Evolutionary conservation across 768 basidiomycete species (phyloP).

Genomic region (Suillus sp.): DNA sequence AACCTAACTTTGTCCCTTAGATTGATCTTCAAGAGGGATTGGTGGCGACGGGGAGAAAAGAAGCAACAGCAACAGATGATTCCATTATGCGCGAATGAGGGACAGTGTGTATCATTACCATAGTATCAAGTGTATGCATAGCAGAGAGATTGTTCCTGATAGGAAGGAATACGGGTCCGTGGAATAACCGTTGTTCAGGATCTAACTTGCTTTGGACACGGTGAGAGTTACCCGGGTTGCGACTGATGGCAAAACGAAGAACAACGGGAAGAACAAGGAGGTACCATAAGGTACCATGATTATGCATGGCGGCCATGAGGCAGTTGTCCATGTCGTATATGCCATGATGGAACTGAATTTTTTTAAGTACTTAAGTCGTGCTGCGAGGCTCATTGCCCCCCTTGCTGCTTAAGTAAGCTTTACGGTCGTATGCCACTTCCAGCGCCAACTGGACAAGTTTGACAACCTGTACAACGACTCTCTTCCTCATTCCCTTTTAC

Average conservation of each 20-base stretch:
- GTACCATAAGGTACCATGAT: neutral
- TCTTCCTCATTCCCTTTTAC: neutral
- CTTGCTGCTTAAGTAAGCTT: neutral
- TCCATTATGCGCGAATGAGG: slow-evolving; percentile 27
- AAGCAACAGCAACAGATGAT: slow-evolving; percentile 1
- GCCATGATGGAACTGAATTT: neutral
- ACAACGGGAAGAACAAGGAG: slow-evolving; percentile 7
- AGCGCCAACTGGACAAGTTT: slow-evolving; percentile 3
- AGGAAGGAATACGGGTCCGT: neutral
- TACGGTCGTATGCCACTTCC: neutral
- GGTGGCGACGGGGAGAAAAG: slow-evolving; percentile 20
- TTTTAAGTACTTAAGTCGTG: neutral
- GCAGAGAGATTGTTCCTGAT: neutral
- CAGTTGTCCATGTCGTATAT: neutral
- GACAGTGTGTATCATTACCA: slow-evolving; percentile 4
- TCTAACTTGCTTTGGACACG: neutral
- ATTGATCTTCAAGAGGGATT: slow-evolving; percentile 33
- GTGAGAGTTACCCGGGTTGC: slow-evolving; percentile 5
- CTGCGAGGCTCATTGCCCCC: neutral
- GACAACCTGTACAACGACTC: neutral
- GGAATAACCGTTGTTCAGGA: neutral
- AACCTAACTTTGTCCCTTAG: slow-evolving; percentile 22
- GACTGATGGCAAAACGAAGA: neutral
- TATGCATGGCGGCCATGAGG: slow-evolving; percentile 4
- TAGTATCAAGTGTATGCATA: neutral